These are phyloP conservation scores for Paragyromitra xinjiangensis DNA, from an alignment of 495 filamentous ascomycete species.

Conservation along the genomic window DNA sequence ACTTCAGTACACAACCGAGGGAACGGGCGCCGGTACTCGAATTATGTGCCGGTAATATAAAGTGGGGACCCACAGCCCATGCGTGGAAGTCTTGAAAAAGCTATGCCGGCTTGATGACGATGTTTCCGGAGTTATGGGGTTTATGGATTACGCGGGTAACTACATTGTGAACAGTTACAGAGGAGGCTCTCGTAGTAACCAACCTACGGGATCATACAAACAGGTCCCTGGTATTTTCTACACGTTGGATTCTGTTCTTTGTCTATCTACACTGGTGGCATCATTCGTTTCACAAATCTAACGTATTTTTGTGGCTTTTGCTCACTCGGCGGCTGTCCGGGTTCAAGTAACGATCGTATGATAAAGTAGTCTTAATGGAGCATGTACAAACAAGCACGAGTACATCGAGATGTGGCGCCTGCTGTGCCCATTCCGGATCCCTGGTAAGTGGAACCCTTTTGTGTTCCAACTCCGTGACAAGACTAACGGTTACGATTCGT, in stretches of 20 bases:
- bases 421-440: not conserved
- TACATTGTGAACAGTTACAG: too few relatives aligned
- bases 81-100: not conserved
- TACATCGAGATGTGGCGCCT: slow-evolving; percentile 9
- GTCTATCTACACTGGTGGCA: not conserved
- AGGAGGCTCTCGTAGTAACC: too few relatives aligned
- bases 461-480: too few relatives aligned
- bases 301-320: not conserved
- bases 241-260: too few relatives aligned
- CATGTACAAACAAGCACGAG: not conserved
- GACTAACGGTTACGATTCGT: not conserved
- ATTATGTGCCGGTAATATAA: not conserved
- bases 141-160: too few relatives aligned
- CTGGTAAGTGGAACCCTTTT: slow-evolving; percentile 6
- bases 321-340: too few relatives aligned
- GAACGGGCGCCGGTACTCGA: slow-evolving; percentile 1
- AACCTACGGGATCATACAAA: not conserved
- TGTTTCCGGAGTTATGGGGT: too few relatives aligned
- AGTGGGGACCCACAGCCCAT: not conserved
- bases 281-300: not conserved
- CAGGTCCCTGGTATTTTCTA: not conserved
- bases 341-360: slow-evolving; percentile 3
- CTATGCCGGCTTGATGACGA: too few relatives aligned
- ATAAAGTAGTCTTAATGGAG: not conserved
- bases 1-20: slow-evolving; percentile 23